These are phyloP conservation scores for Gyrodon lividus DNA, from an alignment of 768 basidiomycete genomes.

Conservation along the genomic window DNA sequence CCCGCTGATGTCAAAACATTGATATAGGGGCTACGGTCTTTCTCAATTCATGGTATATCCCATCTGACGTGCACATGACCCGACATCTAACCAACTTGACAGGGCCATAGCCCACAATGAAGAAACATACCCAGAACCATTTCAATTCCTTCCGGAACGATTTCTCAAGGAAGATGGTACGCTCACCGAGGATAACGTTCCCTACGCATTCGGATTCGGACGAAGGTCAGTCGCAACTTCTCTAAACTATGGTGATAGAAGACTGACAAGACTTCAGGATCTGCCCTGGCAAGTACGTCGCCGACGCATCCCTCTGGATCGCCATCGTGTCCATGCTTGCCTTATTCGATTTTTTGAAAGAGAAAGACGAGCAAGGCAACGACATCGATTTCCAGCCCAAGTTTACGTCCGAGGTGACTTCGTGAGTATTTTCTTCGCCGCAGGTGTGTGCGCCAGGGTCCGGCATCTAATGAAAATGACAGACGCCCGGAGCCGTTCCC, in stretches of 20 bases:
- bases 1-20: neutral
- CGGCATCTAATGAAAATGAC: neutral
- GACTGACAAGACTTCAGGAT: conserved; percentile 8
- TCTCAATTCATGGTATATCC: conserved; percentile 23
- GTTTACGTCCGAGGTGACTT: conserved; percentile 17
- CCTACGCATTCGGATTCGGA: conserved; percentile 25
- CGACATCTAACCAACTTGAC: neutral
- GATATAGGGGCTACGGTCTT: conserved; percentile 17
- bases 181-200: conserved; percentile 2
- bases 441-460: neutral
- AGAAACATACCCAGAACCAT: conserved; percentile 38
- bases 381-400: conserved; percentile 23
- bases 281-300: conserved; percentile 24
- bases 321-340: conserved; percentile 24
- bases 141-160: conserved; percentile 41
- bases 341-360: conserved; percentile 22
- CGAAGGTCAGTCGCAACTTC: conserved; percentile 15
- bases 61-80: neutral
- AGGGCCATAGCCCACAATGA: conserved; percentile 42
- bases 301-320: conserved; percentile 27
- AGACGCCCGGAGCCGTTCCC: conserved; percentile 26
- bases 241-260: neutral
- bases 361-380: conserved; percentile 21
- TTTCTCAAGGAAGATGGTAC: conserved; percentile 27
- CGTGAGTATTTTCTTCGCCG: conserved; percentile 13